phyloP scores from a whole-genome alignment of 2,329 filamentous ascomycete genomes.

The Aureobasidium mangrovei region DNA sequence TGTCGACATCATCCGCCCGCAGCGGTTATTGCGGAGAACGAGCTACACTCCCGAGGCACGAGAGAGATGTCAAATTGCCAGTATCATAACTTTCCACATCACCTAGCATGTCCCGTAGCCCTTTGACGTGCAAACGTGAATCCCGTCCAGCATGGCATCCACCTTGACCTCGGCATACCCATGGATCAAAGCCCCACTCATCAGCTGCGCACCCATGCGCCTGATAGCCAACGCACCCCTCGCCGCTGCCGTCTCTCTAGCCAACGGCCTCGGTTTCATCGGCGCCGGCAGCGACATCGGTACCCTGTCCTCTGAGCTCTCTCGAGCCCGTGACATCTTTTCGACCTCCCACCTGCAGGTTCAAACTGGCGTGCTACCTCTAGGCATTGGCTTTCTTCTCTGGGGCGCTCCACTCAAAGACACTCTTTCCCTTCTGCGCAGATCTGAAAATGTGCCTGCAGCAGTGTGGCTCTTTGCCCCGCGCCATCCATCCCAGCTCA shows the following conservation, averaged over 20 bases:
- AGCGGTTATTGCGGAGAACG: slow-evolving; percentile 6
- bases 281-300: slow-evolving; percentile 31
- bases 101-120: background rate
- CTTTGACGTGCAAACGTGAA: background rate
- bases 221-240: slow-evolving; percentile 49
- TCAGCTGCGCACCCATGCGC: slow-evolving; percentile 61
- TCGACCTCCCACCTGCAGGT: background rate
- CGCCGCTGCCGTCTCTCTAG: slow-evolving; percentile 50
- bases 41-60: slow-evolving; percentile 12
- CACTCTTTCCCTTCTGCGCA: slow-evolving; percentile 42
- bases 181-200: slow-evolving; percentile 50
- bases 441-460: slow-evolving; percentile 42
- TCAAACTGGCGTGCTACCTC: slow-evolving; percentile 30
- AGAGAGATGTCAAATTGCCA: background rate
- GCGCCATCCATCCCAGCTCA: slow-evolving; percentile 29
- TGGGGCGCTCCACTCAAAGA: slow-evolving; percentile 34
- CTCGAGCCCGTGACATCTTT: slow-evolving; percentile 20
- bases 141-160: background rate
- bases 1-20: background rate
- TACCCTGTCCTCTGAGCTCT: slow-evolving; percentile 23
- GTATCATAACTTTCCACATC: no score
- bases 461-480: slow-evolving; percentile 63
- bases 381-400: slow-evolving; percentile 56
- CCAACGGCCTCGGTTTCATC: slow-evolving; percentile 39
- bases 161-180: slow-evolving; percentile 38